These are phyloP conservation scores for Kalaharituber pfeilii DNA, from an alignment of 2,329 filamentous ascomycete genomes.

Conservation along the genomic window DNA sequence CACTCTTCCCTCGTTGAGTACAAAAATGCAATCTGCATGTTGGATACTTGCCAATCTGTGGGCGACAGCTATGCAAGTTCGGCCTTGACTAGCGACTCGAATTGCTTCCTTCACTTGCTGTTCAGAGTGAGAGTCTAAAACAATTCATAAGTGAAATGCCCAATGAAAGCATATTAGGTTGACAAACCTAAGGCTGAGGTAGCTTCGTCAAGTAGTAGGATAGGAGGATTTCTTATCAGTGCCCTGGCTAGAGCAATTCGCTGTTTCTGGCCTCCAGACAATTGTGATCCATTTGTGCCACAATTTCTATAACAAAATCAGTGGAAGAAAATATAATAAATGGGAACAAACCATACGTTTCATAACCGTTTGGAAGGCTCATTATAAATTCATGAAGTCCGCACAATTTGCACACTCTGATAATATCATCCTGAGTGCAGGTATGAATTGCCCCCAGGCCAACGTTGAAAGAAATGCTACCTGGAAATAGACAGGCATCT, in stretches of 20 bases:
- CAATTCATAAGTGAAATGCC: conserved; percentile 7
- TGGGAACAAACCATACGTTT: conserved; percentile 36
- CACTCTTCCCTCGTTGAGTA: conserved; percentile 37
- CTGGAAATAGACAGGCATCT: conserved; percentile 41
- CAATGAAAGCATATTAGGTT: conserved; percentile 70
- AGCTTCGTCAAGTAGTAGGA: conserved; percentile 59
- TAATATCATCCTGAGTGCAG: conserved; percentile 11
- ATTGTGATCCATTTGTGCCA: conserved; percentile 57
- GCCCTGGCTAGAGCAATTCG: conserved; percentile 58
- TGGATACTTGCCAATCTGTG: conserved; percentile 55
- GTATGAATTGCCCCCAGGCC: conserved; percentile 31
- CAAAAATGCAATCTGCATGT: conserved; percentile 41
- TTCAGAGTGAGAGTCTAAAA: conserved; percentile 76
- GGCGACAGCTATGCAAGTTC: conserved; percentile 87
- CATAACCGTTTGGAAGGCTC: conserved; percentile 66
- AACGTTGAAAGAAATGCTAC: conserved; percentile 40
- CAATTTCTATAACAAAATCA: conserved; percentile 36
- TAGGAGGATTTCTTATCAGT: conserved; percentile 45
- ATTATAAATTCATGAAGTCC: conserved; percentile 88
- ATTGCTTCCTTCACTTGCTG: conserved; percentile 82
- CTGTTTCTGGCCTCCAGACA: conserved; percentile 68
- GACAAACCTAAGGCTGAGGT: conserved; percentile 58
- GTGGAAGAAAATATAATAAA: not conserved
- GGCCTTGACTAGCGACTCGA: conserved; percentile 62
- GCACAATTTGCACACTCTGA: conserved; percentile 43